A percentile compares a stretch with the other conserved stretches of the same genome.
These are phyloP conservation scores for Fusarium newnesense DNA, from an alignment of 2,329 filamentous ascomycete genomes.

Conservation along the genomic window DNA sequence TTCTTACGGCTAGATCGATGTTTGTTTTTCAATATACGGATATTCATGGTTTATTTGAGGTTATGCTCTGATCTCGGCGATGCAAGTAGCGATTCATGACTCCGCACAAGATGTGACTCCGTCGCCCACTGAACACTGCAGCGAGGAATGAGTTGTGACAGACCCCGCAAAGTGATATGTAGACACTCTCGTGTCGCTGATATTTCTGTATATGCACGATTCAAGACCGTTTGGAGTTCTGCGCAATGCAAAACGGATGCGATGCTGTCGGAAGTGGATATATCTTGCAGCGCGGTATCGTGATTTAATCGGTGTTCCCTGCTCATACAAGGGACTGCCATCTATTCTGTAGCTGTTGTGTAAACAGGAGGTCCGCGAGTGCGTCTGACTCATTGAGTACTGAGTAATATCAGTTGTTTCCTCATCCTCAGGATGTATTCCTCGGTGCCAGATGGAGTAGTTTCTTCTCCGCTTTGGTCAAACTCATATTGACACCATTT, in stretches of 20 bases:
- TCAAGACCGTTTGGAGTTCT: background rate
- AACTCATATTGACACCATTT: no score
- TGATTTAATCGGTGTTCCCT: no score
- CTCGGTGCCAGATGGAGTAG: rapidly evolving
- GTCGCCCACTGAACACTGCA: background rate
- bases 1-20: background rate
- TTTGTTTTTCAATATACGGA: background rate
- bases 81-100: background rate
- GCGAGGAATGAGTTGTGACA: background rate
- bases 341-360: background rate
- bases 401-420: background rate
- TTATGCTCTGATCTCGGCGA: background rate
- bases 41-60: background rate
- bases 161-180: background rate
- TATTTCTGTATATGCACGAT: background rate
- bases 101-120: background rate
- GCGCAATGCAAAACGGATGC: background rate
- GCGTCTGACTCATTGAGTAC: rapidly evolving
- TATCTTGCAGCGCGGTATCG: background rate
- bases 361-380: rapidly evolving
- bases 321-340: background rate
- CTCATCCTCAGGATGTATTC: background rate
- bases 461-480: rapidly evolving
- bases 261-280: background rate
- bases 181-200: background rate